A percentile compares a stretch with the other conserved stretches of the same genome.
Conservation (phyloP, 1,284 basidiomycete species). For the Phylloporus sp. region DNA sequence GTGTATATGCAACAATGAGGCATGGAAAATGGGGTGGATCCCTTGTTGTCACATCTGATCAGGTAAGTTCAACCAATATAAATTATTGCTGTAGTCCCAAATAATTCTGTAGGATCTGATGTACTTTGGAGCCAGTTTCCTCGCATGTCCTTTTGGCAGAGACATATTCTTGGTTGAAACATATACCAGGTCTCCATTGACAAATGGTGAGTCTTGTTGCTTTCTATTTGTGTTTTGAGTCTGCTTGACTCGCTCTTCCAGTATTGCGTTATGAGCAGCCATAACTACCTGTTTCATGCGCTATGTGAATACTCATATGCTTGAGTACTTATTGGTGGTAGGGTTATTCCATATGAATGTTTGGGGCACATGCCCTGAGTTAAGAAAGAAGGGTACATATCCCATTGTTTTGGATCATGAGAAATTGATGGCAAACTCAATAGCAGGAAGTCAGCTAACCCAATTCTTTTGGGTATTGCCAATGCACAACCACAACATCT, state of each 20-base stretch:
- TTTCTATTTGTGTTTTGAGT: neutral
- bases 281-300: neutral
- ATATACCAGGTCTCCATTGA: neutral
- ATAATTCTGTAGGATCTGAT: neutral
- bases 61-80: neutral
- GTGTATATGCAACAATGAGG: neutral
- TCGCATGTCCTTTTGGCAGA: neutral
- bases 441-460: neutral
- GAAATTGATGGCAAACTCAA: conserved; percentile 26
- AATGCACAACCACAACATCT: conserved; percentile 3
- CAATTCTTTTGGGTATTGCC: conserved; percentile 9
- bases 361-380: conserved; percentile 36
- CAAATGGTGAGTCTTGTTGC: neutral
- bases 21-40: neutral
- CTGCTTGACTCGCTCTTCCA: neutral
- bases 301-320: neutral
- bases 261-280: neutral
- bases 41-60: neutral
- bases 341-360: conserved; percentile 30
- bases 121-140: neutral
- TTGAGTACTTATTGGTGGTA: neutral
- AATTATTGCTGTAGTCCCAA: neutral
- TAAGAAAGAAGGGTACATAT: conserved; percentile 42
- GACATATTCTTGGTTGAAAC: neutral
- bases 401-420: conserved; percentile 24